phyloP scores from a whole-genome alignment of 805 yeast species.

The Kuraishia borneana region DNA sequence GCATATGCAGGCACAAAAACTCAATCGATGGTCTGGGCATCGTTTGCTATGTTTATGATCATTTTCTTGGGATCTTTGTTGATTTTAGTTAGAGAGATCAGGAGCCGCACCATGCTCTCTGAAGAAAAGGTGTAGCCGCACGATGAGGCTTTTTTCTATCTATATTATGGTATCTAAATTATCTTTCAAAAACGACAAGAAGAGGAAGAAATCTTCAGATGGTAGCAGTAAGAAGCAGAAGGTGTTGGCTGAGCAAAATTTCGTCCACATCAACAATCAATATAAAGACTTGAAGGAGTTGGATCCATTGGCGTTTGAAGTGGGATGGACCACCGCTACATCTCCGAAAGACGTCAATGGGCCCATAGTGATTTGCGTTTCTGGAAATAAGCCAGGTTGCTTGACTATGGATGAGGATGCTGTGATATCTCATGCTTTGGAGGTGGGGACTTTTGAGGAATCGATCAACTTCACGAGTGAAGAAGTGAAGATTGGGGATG shows the following conservation, averaged over 20 bases:
- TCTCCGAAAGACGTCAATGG: constrained; percentile 13
- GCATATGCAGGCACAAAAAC: constrained; percentile 40
- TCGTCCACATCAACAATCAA: constrained; percentile 14
- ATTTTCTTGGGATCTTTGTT: constrained; percentile 26
- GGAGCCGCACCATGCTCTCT: constrained; percentile 3
- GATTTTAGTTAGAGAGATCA: constrained; percentile 22
- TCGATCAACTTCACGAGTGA: constrained; percentile 12
- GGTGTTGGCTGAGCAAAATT: constrained; percentile 3
- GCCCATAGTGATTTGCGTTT: constrained; percentile 10
- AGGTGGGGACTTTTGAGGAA: constrained; percentile 4
- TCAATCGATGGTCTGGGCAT: constrained; percentile 48
- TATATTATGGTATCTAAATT: constrained; percentile 19
- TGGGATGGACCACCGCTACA: constrained; percentile 19
- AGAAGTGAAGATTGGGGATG: constrained; percentile 3
- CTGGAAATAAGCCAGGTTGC: constrained; percentile 6
- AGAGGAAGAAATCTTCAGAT: constrained; percentile 6
- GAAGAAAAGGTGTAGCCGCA: constrained; percentile 1
- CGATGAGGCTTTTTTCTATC: background rate
- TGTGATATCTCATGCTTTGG: constrained; percentile 6
- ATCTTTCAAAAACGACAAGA: constrained; percentile 18
- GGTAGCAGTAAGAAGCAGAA: constrained; percentile 1
- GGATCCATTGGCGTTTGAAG: constrained; percentile 8
- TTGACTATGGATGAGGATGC: constrained; percentile 6
- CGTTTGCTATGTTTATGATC: constrained; percentile 36
- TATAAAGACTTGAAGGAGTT: constrained; percentile 8